A percentile compares a stretch with the other conserved stretches of the same genome.
phyloP scores from a whole-genome alignment of 441 rosid genomes.

The Pelargonium citronellum region DNA sequence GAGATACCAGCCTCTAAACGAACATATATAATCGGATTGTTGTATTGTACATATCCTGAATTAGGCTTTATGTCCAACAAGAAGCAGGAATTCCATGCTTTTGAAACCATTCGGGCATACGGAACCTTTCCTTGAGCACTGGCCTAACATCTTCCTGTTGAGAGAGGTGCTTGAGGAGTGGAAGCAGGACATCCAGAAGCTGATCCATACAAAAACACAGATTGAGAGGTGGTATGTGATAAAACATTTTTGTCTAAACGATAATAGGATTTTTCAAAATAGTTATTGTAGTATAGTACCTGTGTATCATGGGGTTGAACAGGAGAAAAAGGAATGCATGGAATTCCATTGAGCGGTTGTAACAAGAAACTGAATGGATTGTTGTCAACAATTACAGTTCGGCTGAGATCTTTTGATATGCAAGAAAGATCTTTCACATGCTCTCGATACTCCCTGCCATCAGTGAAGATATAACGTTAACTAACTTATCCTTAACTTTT shows the following conservation, averaged over 20 bases:
- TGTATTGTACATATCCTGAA: constrained; percentile 16
- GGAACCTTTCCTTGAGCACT: constrained; percentile 60
- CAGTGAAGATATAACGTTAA: not conserved
- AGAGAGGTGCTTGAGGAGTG: constrained; percentile 76
- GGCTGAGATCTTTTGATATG: constrained; percentile 59
- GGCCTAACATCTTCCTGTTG: constrained; percentile 72
- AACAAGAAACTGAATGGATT: constrained; percentile 92
- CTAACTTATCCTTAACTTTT: too few relatives aligned
- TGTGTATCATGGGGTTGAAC: constrained; percentile 74
- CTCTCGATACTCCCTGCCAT: constrained; percentile 65
- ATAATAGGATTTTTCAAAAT: not conserved
- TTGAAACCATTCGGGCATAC: constrained; percentile 94
- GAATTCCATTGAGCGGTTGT: constrained; percentile 93
- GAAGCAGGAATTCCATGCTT: constrained; percentile 82
- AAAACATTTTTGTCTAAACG: not conserved
- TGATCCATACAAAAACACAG: constrained; percentile 23
- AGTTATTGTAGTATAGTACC: constrained; percentile 34
- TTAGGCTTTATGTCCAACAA: constrained; percentile 28
- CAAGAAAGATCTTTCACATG: constrained; percentile 88
- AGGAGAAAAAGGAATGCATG: constrained; percentile 78
- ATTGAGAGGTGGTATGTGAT: constrained; percentile 13
- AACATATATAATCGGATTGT: constrained; percentile 2
- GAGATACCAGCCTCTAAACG: constrained; percentile 22
- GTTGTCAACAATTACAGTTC: constrained; percentile 82
- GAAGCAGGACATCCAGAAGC: constrained; percentile 88